Conservation (phyloP, 176 grass and related monocot genomes). For the Aegilops speltoides region DNA sequence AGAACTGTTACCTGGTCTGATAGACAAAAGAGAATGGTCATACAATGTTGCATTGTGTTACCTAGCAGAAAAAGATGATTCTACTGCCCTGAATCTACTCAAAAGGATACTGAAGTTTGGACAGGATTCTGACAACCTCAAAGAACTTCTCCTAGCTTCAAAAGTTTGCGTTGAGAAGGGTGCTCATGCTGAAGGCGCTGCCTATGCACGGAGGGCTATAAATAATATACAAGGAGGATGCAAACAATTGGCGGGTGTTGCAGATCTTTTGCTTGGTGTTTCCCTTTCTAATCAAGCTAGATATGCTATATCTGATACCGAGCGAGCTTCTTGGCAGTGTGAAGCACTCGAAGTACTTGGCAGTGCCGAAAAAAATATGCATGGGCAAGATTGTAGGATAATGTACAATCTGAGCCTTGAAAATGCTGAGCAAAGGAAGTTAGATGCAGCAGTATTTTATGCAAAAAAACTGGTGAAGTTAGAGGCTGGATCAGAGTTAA, state of each 20-base stretch:
- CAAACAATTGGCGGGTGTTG: constrained; percentile 54
- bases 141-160: constrained; percentile 81
- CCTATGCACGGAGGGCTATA: constrained; percentile 69
- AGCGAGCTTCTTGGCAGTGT: constrained; percentile 67
- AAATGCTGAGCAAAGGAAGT: constrained; percentile 90
- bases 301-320: constrained; percentile 64
- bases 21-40: constrained; percentile 69
- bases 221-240: constrained; percentile 45
- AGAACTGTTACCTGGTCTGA: constrained; percentile 63
- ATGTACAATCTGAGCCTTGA: constrained; percentile 77
- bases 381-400: constrained; percentile 58
- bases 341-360: constrained; percentile 70
- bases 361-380: constrained; percentile 62
- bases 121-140: constrained; percentile 67
- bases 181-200: constrained; percentile 53
- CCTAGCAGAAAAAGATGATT: constrained; percentile 76
- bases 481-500: constrained; percentile 75
- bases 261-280: constrained; percentile 64
- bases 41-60: constrained; percentile 93
- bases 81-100: constrained; percentile 68
- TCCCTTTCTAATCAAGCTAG: constrained; percentile 78
- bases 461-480: constrained; percentile 80
- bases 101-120: constrained; percentile 59
- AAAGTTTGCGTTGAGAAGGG: constrained; percentile 62
- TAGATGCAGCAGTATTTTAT: constrained; percentile 78